Evolutionary conservation across 306 rosid genomes (phyloP), one percentile per base, ranked within the genome.

Genomic region (Lablab purpureus): DNA sequence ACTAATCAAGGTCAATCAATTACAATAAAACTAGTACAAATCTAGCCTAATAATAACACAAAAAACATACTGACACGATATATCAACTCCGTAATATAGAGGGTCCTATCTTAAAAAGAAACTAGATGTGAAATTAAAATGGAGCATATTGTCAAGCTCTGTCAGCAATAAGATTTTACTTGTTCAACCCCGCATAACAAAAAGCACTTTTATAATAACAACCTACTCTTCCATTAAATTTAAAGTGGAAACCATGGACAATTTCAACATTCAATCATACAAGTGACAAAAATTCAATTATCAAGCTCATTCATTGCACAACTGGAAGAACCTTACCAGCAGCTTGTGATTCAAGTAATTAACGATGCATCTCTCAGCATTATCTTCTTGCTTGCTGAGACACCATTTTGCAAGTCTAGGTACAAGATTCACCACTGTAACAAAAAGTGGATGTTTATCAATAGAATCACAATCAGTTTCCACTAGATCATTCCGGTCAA

Each of bases 341-440:
- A 91, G 83, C 89, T 94, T 95, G 87, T 91, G 94, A 84, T 89
- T 90, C 47, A 92, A 79, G 89, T 92, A 95, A 67, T 88, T 90
- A 82, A 83, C 40, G 80, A 88, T 77, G 82, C 82, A 55, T 50
- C 25, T 76, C 74, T 85, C 77, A 8, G 63, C 56, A 18, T 49
- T 27, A 78, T 72, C 87, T 67, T 79, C 91, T 77, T 73, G 87
- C 89, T 81, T 77, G 67, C 82, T 46, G 56, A 80, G 88, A 87
- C 92, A 86, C 91, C 89, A 86, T 69, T 71, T 60, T 28, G 93
- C 82, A 81, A 95, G 82, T 84, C 83, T 86, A 23, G 97, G 97
- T 60, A 91, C 79, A 74, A 92, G 85, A 78, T 76, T 80, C 82
- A 76, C 65, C 46, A 84, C 56, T 67, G 85, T 85, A 49, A 63